Base-by-base conservation (phyloP, 2,329 filamentous ascomycete genomes). In the Neurospora crassa region DNA sequence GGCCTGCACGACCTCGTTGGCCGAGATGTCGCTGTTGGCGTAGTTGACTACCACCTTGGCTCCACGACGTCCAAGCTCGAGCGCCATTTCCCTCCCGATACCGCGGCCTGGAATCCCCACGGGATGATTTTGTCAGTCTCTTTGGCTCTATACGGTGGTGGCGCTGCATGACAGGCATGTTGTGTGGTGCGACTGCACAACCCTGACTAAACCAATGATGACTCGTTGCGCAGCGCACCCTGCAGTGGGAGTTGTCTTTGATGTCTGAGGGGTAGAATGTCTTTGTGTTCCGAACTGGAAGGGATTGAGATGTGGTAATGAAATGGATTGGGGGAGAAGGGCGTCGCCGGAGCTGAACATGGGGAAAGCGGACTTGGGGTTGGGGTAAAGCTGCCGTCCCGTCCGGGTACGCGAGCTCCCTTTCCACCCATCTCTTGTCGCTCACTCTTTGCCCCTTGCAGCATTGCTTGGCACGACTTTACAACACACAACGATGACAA, bases 11-110 rank as follows among this genome's bases (percentile, higher is more conserved):
- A 91, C 85, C 77, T 89, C 85, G 74, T 91, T 86, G 70, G 91
- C 91, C 24, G 89, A 86, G 69, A 63, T 37, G 24, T 63, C 53
- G 53, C 53, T 63, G 53, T 91, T 90, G 76, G 89, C 87, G 81
- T 90, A 90, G 85, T 90, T 90, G 79, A 90, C 86, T 72, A 88
- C 85, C 69, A 90, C 87, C 80, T 89, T 89, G 76, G 89, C 89
- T 69, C 89, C 89, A 72, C 88, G 87, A 73, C 85, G 84, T 72
- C 86, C 89, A 71, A 91, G 87, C 81, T 91, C 88, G 70, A 87
- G 83, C 70, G 89, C 89, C 84, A 91, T 91, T 75, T 87, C 87
- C 70, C 86, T 85, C 72, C 89, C 89, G 74, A 91, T 91, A 75
- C 89, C 89, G 79, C 89, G 88, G 76, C 76, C 71, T 68, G 40